Evolutionary conservation across 208 protist species (phyloP), one percentile per base, ranked within the genome.

Genomic region (Trypanosoma cruzi): DNA sequence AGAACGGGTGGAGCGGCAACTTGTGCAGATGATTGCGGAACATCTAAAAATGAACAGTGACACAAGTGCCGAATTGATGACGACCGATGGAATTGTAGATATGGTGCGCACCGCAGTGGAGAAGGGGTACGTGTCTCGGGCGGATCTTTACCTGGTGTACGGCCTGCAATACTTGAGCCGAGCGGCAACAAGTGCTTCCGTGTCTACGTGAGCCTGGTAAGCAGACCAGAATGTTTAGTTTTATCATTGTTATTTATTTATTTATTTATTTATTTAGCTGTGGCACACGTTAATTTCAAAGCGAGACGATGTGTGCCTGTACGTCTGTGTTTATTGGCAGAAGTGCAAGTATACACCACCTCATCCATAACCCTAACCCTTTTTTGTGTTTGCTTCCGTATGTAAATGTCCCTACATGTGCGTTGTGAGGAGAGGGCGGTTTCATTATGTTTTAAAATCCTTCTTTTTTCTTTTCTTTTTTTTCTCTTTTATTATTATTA

Each of bases 1-100:
- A 36, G 78, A 93, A 49, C 71, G 64, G 11, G 79, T 90, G 55
- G 64, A 79, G 26, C 66, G 64, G 42, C 57, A 79, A 67, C 40
- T 95, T 16, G 66, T 76, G 3, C 26, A 36, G 6, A 29, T 69
- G 37, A 46, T 89, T 34, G 20, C n/a, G 8, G 40, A 64, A 0
- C 59, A 57, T 32, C 24, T 22, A 22, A 31, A 32, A 31, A 26
- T 59, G 58, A 5, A 62, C 56, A 32, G 1, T 56, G 44, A 59
- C 84, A 11, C 20, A 48, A 5, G 26, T 2, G 54, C 40, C 1
- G 85, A 86, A 50, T 71, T 63, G 13, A 81, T 66, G 10, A 80
- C 59, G 0, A 66, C 82, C 0, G 73, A 79, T 5, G 14, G 2
- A 5, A 64, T 81, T 32, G 28, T 93, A 46, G 34, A 76, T 6